Conservation (phyloP, 2,329 filamentous ascomycete species). For the Lecanicillium sp. region DNA sequence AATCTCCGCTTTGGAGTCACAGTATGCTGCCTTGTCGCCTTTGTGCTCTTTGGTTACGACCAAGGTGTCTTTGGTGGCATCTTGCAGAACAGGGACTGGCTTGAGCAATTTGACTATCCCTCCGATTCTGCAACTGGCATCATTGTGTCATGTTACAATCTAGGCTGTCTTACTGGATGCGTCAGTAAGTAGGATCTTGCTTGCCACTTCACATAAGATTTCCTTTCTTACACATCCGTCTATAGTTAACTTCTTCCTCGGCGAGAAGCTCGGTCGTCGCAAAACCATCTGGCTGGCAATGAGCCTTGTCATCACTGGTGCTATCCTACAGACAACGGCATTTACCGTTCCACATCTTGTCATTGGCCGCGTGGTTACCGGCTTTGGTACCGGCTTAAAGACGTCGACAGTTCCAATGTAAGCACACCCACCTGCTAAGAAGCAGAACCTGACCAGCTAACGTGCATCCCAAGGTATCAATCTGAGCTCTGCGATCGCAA, state of each 20-base stretch:
- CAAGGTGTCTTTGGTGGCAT: conserved; percentile 39
- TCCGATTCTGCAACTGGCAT: conserved; percentile 28
- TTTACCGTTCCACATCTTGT: conserved; percentile 38
- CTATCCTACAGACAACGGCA: conserved; percentile 44
- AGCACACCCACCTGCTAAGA: conserved; percentile 21
- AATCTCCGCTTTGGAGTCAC: conserved; percentile 11
- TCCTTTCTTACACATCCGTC: conserved; percentile 12
- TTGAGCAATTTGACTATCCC: conserved; percentile 28
- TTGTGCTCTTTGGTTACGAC: conserved; percentile 33
- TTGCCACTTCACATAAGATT: background rate
- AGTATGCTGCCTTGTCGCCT: conserved; percentile 13
- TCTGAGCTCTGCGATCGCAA: conserved; percentile 35
- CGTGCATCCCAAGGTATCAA: conserved; percentile 8
- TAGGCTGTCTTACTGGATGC: conserved; percentile 29
- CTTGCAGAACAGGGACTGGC: conserved; percentile 33
- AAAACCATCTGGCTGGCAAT: conserved; percentile 49
- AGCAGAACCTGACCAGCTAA: too few species aligned
- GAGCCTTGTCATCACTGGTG: conserved; percentile 48
- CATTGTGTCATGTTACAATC: conserved; percentile 32
- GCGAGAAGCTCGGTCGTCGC: conserved; percentile 40
- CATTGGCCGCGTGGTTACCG: conserved; percentile 39
- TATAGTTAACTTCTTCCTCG: conserved; percentile 34
- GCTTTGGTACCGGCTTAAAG: conserved; percentile 36
- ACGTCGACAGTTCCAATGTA: conserved; percentile 30
- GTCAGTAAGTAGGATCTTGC: background rate